Evolutionary conservation across 2,329 filamentous ascomycete species (phyloP), one percentile per base, ranked within the genome.

Genomic region (Trichoderma lentiforme): DNA sequence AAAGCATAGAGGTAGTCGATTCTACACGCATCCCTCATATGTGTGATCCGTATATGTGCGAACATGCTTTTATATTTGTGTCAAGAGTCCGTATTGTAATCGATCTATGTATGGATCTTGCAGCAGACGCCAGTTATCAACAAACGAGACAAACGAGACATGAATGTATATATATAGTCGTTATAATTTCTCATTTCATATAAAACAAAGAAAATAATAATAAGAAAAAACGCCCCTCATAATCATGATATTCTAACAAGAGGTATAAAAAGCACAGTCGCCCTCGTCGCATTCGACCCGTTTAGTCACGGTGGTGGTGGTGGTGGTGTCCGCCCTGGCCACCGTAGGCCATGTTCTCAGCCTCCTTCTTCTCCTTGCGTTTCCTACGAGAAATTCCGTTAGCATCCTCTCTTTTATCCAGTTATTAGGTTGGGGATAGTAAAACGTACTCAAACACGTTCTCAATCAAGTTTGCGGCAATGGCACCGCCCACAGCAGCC

Each of bases 381-480:
- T 75, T 73, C 60, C 63, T 68, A 39, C 3, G 11, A 30, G 0
- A 18, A 7, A 64, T 5, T 4, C 3, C 24, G 18, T 64, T 26
- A 64, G 61, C 26, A 64, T 32, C 3, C 3, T 18, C 36, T 15
- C 28, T 3, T 9, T 24, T 36, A 11, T 36, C n/a, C 30, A 18
- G 1, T 15, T 39, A 14, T 36, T 18, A 1, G 15, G 15, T 39
- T 39, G 6, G 36, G 15, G 6, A 18, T 39, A 39, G 26, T 12
- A 28, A 47, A 57, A 73, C 79, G 77, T 77, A 74, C 76, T 82
- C 81, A 67, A 82, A 75, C 73, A 79, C 81, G 77, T 85, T 78
- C 79, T 86, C 85, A 7, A 88, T 73, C 47, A 85, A 75, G 72
- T 88, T 88, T 1, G 87, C 88, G 4, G 84, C 86, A n/a, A 89